Evolutionary conservation across 192 early-diverging fungal genomes (phyloP).

Genomic region (Dimargaris cristalligena): DNA sequence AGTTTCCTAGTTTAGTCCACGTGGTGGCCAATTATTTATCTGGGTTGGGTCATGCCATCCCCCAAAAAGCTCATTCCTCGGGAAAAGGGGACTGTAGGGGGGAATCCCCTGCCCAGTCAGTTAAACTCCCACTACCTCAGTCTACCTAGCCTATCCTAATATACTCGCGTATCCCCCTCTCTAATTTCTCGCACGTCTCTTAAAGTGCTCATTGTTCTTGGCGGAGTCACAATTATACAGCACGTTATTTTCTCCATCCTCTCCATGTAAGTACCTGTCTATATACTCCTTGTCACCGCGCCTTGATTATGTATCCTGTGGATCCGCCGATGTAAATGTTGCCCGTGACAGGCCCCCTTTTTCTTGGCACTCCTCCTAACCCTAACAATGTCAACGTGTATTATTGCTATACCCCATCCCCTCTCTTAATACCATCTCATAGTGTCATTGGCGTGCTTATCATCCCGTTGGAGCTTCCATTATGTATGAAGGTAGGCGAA

Average conservation of each 20-base stretch:
- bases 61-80: too few relatives aligned
- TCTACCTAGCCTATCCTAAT: too few relatives aligned
- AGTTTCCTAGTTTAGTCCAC: too few relatives aligned
- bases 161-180: too few relatives aligned
- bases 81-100: too few relatives aligned
- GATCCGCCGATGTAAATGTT: not conserved
- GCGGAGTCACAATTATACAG: constrained; percentile 22
- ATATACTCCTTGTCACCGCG: not conserved
- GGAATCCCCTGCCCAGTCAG: too few relatives aligned
- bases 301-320: not conserved
- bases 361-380: not conserved
- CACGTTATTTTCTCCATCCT: constrained; percentile 28
- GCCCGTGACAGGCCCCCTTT: not conserved
- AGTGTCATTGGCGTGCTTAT: constrained; percentile 7
- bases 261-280: constrained; percentile 14
- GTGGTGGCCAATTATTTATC: too few relatives aligned
- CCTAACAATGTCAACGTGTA: not conserved
- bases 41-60: too few relatives aligned
- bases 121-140: too few relatives aligned
- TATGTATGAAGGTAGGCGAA: not conserved
- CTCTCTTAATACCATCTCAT: not conserved
- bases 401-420: not conserved
- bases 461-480: constrained; percentile 8
- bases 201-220: constrained; percentile 26
- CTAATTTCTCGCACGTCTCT: too few relatives aligned